Base-by-base conservation (phyloP, 257 asterid species). In the Mentha longifolia region DNA sequence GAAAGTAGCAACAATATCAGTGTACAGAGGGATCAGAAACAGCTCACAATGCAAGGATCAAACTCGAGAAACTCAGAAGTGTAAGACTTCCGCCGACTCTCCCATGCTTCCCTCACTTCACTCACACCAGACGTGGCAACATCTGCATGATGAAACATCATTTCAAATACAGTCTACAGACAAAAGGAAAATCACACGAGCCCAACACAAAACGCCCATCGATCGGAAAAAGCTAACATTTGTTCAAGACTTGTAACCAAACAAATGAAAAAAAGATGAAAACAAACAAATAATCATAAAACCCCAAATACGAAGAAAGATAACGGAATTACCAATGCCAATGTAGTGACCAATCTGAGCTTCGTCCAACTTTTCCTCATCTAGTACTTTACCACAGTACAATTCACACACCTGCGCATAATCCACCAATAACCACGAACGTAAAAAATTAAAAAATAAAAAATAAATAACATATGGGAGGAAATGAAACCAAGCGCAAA, bases 321-420 rank as follows among this genome's bases (percentile, higher is more conserved):
- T 15, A 67, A 22, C 35, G 5, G 52, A 66, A 33, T 70, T 87
- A 91, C 99, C 98, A 70, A 94, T 84, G 73, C 98, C 98, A 73
- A 94, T 88, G 76, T 85, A 92, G 83, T 94, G 99, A 73, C 99
- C 97, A 79, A 94, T 94, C 81, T 80, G 98, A 85, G 97, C 97
- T 79, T 84, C 96, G 25, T 85, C 97, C 99, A 97, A 88, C 78
- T 83, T 94, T 47, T 78, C 92, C 81, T 83, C 96, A 61, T 89
- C 96, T 9, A 87, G 70, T 28, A 94, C 98, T 78, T 82, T 82
- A 19, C 98, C 98, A 75, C 97, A 94, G 50, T 88, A 91, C 81
- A 94, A 72, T 31, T 85, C 99, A 49, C 97, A 93, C 1, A 93
- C 98, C 98, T 91, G 61, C 59, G 45, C 30, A 72, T 28, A 58